Evolutionary conservation across 257 asterid genomes (phyloP).

Genomic region (Gardenia jasminoides): DNA sequence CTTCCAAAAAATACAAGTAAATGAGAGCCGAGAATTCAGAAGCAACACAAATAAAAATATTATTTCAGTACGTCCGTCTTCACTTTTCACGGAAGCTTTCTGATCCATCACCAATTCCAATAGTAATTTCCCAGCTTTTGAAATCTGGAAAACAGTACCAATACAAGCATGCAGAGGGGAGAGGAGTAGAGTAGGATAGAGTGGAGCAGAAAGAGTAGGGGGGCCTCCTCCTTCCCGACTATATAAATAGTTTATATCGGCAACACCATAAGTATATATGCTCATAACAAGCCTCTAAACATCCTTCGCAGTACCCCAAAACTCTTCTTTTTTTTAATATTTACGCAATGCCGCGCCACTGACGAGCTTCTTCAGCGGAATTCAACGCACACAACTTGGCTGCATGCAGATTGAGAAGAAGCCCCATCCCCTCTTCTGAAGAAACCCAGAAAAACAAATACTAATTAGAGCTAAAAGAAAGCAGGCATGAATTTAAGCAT

Average conservation of each 20-base stretch:
- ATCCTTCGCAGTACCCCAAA: too few species aligned
- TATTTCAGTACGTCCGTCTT: too few species aligned
- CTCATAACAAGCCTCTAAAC: too few species aligned
- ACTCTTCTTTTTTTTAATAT: too few species aligned
- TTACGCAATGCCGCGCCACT: background rate
- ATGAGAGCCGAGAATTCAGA: background rate
- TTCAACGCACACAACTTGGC: constrained; percentile 38
- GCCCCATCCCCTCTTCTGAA: constrained; percentile 59
- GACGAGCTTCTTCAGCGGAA: background rate
- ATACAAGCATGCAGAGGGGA: background rate
- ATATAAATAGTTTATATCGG: too few species aligned
- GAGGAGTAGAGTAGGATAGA: background rate
- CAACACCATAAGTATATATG: too few species aligned
- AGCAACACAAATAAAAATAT: too few species aligned
- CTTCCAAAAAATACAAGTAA: background rate
- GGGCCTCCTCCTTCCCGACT: too few species aligned
- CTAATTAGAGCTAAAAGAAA: background rate
- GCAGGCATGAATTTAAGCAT: background rate
- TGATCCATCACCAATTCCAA: background rate
- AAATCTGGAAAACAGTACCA: background rate
- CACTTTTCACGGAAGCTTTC: constrained; percentile 5
- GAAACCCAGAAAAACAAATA: background rate
- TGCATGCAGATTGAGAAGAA: constrained; percentile 54
- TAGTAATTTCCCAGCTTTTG: background rate
- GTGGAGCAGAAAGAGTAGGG: background rate